Percentiles rank a stretch among this genome's conserved stretches.
Evolutionary conservation across 805 yeast species (phyloP).

Genomic region (Metschnikowia bowlesiae): DNA sequence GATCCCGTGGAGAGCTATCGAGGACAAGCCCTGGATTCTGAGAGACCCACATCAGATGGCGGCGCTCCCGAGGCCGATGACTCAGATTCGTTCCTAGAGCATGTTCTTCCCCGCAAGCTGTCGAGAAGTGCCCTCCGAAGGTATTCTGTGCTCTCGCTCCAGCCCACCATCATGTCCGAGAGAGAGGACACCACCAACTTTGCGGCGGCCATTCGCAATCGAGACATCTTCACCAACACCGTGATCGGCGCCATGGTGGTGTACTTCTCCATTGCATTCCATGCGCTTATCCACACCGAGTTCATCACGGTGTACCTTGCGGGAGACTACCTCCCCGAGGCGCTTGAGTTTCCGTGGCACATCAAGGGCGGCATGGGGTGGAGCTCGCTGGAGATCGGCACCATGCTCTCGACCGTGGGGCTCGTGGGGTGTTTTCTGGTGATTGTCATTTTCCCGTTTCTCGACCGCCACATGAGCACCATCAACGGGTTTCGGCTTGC

Average conservation of each 20-base stretch:
- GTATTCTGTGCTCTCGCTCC: constrained; percentile 16
- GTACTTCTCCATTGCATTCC: constrained; percentile 44
- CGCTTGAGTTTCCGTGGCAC: constrained; percentile 44
- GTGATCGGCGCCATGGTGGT: constrained; percentile 30
- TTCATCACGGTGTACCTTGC: constrained; percentile 55
- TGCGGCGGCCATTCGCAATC: constrained; percentile 16
- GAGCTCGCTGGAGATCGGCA: constrained; percentile 45
- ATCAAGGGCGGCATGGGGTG: constrained; percentile 52
- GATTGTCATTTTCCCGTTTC: constrained; percentile 46
- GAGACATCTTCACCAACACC: constrained; percentile 25
- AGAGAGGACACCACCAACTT: constrained; percentile 10
- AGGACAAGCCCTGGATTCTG: not conserved
- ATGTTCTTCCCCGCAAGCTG: constrained; percentile 7
- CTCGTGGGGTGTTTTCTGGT: constrained; percentile 48
- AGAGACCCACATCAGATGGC: not conserved
- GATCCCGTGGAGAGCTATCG: no score
- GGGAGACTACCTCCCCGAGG: constrained; percentile 18
- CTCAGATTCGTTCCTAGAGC: not conserved
- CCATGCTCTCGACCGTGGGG: constrained; percentile 50
- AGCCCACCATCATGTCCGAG: constrained; percentile 14
- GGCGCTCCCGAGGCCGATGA: not conserved
- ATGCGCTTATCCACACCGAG: constrained; percentile 47
- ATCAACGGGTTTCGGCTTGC: constrained; percentile 41
- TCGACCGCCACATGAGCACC: constrained; percentile 46
- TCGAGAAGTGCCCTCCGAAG: constrained; percentile 16